phyloP scores from a whole-genome alignment of 495 filamentous ascomycete species.

The Aspergillus conjunctus region DNA sequence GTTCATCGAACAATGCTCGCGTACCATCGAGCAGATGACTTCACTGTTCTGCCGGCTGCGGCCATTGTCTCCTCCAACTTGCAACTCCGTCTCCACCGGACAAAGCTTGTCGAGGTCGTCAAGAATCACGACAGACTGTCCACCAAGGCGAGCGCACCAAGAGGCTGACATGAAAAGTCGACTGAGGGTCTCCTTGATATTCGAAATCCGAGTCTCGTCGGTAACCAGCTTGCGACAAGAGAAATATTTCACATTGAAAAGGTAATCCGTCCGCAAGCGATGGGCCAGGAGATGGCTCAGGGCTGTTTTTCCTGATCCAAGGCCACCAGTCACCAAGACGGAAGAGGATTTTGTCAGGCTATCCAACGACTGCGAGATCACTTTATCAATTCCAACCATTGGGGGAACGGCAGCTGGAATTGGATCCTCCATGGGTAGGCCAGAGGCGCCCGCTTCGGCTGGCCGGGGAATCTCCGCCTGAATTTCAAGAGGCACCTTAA shows the following conservation, averaged over 20 bases:
- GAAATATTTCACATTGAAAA: slow-evolving; percentile 80
- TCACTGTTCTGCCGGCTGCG: slow-evolving; percentile 92
- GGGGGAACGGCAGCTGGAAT: slow-evolving; percentile 55
- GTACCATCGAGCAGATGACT: slow-evolving; percentile 76
- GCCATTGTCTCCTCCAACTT: slow-evolving; percentile 88
- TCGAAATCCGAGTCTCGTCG: slow-evolving; percentile 83
- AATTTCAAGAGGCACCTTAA: slow-evolving; percentile 69
- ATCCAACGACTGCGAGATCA: slow-evolving; percentile 67
- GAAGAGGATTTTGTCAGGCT: slow-evolving; percentile 85
- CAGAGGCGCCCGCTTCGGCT: slow-evolving; percentile 48
- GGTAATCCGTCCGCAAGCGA: slow-evolving; percentile 61
- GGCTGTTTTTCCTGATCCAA: slow-evolving; percentile 86
- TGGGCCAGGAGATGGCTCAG: slow-evolving; percentile 68
- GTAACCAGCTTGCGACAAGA: slow-evolving; percentile 81
- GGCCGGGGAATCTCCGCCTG: slow-evolving; percentile 69
- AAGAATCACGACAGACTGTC: slow-evolving; percentile 78
- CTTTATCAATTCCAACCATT: slow-evolving; percentile 83
- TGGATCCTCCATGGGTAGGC: slow-evolving; percentile 52
- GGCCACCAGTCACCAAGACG: slow-evolving; percentile 81
- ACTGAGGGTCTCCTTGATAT: slow-evolving; percentile 84
- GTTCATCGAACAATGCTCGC: slow-evolving; percentile 74
- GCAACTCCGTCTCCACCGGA: slow-evolving; percentile 86
- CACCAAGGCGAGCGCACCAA: slow-evolving; percentile 85
- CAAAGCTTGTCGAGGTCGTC: slow-evolving; percentile 94
- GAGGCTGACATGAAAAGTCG: slow-evolving; percentile 83